Base-by-base conservation (phyloP, 73 alveolate genomes). In the Paramecium primaurelia region DNA sequence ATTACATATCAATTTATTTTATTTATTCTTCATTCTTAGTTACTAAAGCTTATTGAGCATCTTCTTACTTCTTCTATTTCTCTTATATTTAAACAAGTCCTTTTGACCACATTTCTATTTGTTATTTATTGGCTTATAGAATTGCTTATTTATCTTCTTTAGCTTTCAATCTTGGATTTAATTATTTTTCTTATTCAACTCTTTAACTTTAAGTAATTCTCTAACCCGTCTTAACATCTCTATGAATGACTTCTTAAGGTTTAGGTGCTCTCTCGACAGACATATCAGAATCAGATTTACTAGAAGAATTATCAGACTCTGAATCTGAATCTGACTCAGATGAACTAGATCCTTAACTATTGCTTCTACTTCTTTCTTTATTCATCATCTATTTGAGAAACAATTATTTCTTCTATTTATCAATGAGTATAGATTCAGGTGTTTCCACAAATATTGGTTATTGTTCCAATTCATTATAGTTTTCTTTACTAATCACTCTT, bases 1-100 rank as follows among this genome's bases (percentile, higher is more conserved):
- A 88, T 64, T 71, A 69, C 47, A 87, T 64, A 88, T 88, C 93
- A 60, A 75, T 54, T 58, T 59, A 18, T 45, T 88, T 88, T 42
- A 32, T 47, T 10, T 80, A 36, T 9, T 20, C 91, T 25, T 42
- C 91, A 45, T 34, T 80, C 25, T 80, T 49, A 22, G 9, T 49
- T 49, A 3, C 25, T 49, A 49, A 40, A 45, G 42, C 73, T 25
- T 45, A 36, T 47, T 80, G 75, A 45, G 91, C 73, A 28, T 64
- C 84, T 34, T 64, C 18, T 32, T 64, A 28, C 84, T 64, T 64
- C 26, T 64, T 64, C 9, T 64, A 28, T 64, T 28, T 22, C 16
- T 64, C 84, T 34, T 64, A 64, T 1, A 18, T 47, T 26, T 80
- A 49, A 16, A 47, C 73, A 22, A 80, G 58, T 18, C 91, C 91